phyloP scores from a whole-genome alignment of 2,329 filamentous ascomycete species.

The Coleophoma cylindrospora region DNA sequence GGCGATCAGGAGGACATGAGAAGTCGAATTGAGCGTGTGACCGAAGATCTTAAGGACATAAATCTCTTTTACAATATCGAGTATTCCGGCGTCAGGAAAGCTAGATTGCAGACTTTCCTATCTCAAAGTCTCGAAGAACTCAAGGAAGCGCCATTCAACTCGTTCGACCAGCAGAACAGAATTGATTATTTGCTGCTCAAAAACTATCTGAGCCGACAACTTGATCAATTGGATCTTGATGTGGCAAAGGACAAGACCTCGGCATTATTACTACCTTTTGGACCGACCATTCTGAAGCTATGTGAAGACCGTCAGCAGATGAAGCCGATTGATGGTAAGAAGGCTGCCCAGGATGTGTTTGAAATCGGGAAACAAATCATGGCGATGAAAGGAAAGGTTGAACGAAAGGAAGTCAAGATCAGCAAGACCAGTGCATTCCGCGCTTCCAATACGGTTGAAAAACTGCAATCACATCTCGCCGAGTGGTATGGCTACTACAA shows the following conservation, averaged over 20 bases:
- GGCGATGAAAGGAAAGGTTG: slow-evolving; percentile 29
- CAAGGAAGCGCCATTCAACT: slow-evolving; percentile 27
- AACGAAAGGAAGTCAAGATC: slow-evolving; percentile 25
- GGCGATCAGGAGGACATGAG: slow-evolving; percentile 26
- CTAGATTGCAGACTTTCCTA: slow-evolving; percentile 36
- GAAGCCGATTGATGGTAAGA: slow-evolving; percentile 35
- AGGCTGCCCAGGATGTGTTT: slow-evolving; percentile 36
- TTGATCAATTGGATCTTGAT: slow-evolving; percentile 34
- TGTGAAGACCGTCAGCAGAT: slow-evolving; percentile 43
- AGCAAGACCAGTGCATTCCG: slow-evolving; percentile 39
- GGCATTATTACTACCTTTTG: slow-evolving; percentile 39
- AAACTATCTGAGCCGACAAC: slow-evolving; percentile 33
- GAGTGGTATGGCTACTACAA: slow-evolving; percentile 47
- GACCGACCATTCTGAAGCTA: slow-evolving; percentile 33
- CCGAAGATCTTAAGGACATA: slow-evolving; percentile 40
- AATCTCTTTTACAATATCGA: slow-evolving; percentile 42
- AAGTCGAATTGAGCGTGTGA: slow-evolving; percentile 38
- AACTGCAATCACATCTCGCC: slow-evolving; percentile 34
- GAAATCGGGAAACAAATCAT: slow-evolving; percentile 27
- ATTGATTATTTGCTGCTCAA: slow-evolving; percentile 45
- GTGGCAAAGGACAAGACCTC: slow-evolving; percentile 30
- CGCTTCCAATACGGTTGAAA: slow-evolving; percentile 35
- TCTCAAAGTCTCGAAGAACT: slow-evolving; percentile 34
- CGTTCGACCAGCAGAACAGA: slow-evolving; percentile 36
- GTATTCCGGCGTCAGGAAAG: slow-evolving; percentile 34